These are phyloP conservation scores for Rhodotorula sp. DNA, from an alignment of 1,284 basidiomycete species.

Conservation along the genomic window DNA sequence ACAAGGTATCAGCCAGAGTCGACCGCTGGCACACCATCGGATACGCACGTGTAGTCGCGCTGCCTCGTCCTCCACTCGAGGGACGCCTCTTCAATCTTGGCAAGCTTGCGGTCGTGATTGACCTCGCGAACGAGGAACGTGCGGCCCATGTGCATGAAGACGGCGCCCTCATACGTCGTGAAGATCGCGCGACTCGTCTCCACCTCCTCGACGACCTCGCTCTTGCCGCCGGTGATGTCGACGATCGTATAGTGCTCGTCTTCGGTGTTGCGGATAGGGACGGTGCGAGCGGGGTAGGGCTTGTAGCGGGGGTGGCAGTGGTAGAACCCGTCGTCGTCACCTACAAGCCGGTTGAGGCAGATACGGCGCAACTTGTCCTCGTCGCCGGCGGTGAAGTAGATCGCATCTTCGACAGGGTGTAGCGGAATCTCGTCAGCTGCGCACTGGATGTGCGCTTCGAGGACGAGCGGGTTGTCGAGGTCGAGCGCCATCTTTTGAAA, in stretches of 20 bases:
- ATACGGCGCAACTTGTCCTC: constrained; percentile 56
- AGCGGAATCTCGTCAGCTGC: constrained; percentile 84
- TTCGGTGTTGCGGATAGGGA: constrained; percentile 72
- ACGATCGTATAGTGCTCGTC: constrained; percentile 77
- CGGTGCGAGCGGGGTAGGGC: constrained; percentile 69
- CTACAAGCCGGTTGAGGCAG: constrained; percentile 60
- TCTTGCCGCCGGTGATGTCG: constrained; percentile 58
- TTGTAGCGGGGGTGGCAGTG: constrained; percentile 73
- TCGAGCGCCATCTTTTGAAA: constrained; percentile 70
- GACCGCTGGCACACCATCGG: too few species aligned
- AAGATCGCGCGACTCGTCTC: constrained; percentile 81
- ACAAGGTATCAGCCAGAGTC: background rate
- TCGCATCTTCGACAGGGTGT: constrained; percentile 60
- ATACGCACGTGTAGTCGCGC: constrained; percentile 44
- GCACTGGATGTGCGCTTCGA: constrained; percentile 85
- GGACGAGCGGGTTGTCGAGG: constrained; percentile 68
- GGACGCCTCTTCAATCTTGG: constrained; percentile 67
- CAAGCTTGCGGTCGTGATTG: constrained; percentile 73
- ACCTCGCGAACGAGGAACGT: constrained; percentile 72
- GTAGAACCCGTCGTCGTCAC: constrained; percentile 67
- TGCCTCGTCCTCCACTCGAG: constrained; percentile 79
- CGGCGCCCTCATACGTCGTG: constrained; percentile 63
- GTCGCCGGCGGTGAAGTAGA: constrained; percentile 59
- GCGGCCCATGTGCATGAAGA: constrained; percentile 78
- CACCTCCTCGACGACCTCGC: constrained; percentile 73